Percentiles rank a stretch among this genome's conserved stretches.
phyloP scores from a whole-genome alignment of 352 stramenopile genomes.

The Globisporangium nagaii region DNA sequence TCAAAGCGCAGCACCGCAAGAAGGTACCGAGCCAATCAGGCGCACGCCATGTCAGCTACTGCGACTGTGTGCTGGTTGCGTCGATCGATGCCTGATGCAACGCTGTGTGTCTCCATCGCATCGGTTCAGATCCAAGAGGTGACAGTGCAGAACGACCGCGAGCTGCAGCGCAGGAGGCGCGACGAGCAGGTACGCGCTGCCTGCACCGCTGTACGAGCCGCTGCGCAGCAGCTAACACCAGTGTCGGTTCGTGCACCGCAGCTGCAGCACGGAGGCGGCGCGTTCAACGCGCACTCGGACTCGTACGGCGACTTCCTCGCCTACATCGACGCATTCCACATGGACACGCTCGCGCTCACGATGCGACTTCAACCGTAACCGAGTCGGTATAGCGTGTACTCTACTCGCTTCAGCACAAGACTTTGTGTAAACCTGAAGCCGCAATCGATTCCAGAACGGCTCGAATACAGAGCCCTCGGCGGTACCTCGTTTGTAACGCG shows the following conservation, averaged over 20 bases:
- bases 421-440: too few species aligned
- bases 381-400: too few species aligned
- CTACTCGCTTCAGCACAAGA: too few species aligned
- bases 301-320: slow-evolving; percentile 46
- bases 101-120: background rate
- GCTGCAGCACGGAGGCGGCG: slow-evolving; percentile 2
- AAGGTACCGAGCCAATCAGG: slow-evolving; percentile 28
- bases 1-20: slow-evolving; percentile 43
- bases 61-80: background rate
- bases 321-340: slow-evolving; percentile 69
- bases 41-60: too few species aligned
- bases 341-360: slow-evolving; percentile 34
- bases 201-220: background rate
- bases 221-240: background rate
- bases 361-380: background rate
- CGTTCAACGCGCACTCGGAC: slow-evolving; percentile 33
- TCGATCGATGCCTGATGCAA: too few species aligned
- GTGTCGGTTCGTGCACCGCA: background rate
- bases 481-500: too few species aligned
- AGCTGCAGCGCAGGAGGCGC: slow-evolving; percentile 29
- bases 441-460: too few species aligned
- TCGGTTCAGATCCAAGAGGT: slow-evolving; percentile 19
- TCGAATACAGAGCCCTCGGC: too few species aligned
- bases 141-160: slow-evolving; percentile 37
- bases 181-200: slow-evolving; percentile 13